Evolutionary conservation across 2,329 filamentous ascomycete genomes (phyloP).

Genomic region (Keithomyces neogunnii): DNA sequence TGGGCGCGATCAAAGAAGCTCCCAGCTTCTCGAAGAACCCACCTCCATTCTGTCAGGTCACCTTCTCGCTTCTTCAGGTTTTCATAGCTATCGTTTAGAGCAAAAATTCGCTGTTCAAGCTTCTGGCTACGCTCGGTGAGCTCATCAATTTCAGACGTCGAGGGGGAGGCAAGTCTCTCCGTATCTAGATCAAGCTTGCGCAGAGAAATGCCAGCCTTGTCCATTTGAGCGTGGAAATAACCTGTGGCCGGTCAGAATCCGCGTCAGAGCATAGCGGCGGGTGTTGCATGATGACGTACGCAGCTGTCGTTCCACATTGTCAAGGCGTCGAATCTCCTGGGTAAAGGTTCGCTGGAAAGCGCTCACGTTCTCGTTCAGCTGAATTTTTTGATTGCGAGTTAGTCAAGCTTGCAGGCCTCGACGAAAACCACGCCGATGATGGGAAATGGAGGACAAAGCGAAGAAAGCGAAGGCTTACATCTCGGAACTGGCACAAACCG

Average conservation of each 20-base stretch:
- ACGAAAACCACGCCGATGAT: neutral
- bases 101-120: slow-evolving; percentile 83
- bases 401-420: neutral
- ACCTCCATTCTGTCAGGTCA: slow-evolving; percentile 95
- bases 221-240: slow-evolving; percentile 94
- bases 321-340: slow-evolving; percentile 90
- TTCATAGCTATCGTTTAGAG: slow-evolving; percentile 96
- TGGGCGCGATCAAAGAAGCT: slow-evolving; percentile 96
- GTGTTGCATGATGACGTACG: slow-evolving; percentile 49
- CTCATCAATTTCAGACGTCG: slow-evolving; percentile 93
- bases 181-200: slow-evolving; percentile 86
- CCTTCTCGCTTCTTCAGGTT: slow-evolving; percentile 96
- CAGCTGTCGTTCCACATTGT: slow-evolving; percentile 96
- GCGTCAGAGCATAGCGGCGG: slow-evolving; percentile 5
- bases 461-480: slow-evolving; percentile 52
- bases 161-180: slow-evolving; percentile 76
- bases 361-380: slow-evolving; percentile 89
- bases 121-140: slow-evolving; percentile 86
- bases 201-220: slow-evolving; percentile 79
- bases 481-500: slow-evolving; percentile 91
- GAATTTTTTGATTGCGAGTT: slow-evolving; percentile 3
- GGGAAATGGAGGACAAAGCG: neutral
- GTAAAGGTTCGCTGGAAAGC: slow-evolving; percentile 97
- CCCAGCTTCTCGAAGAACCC: slow-evolving; percentile 91
- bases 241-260: slow-evolving; percentile 41